Base-by-base conservation (phyloP, 192 early-diverging fungal genomes). In the Coemansia sp. region DNA sequence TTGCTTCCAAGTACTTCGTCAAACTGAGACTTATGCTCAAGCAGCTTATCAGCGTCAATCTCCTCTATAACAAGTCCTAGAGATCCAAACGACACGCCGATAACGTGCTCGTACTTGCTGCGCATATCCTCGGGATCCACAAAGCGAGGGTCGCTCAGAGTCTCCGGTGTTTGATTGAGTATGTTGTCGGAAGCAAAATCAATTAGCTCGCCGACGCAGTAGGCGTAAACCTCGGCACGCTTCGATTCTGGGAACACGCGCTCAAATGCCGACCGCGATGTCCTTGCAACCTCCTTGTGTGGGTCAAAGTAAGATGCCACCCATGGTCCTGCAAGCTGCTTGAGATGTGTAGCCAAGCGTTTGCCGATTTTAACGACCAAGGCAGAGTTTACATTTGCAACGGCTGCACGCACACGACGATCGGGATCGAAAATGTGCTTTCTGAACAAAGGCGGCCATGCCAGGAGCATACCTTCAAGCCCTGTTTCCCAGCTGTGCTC, bases 261-360 rank as follows among this genome's bases (percentile, higher is more conserved):
- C 86, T 93, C 81, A 0, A 62, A 61, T 54, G 62, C 69, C 40
- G 43, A 24, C 25, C 81, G 67, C 13, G 91, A 86, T 1, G 80
- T 60, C 52, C 70, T 74, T 0, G 88, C 79, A 43, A 93, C 87
- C 55, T 98, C 95, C 23, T 84, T 83, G 13, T 83, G 80, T 6
- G 85, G 85, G 69, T 98, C 96, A 70, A 91, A 97, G 51, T 80
- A 86, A 19, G 84, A 79, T 2, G 81, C 83, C 18, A 96, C 64
- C 96, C 96, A 98, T 3, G 89, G 73, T 0, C 87, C 91, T 61
- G 94, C 82, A 19, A 97, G 67, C 15, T 83, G 81, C 70, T 92
- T 95, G 15, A 98, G 69, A 44, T 88, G 67, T 0, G 90, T 85
- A 14, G 92, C 94, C 40, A 97, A 61, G 43, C 83, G 81, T 61